A percentile compares a stretch with the other conserved stretches of the same genome.
Evolutionary conservation across 23 red algal genomes (phyloP).

Genomic region (Gracilariopsis chorda): DNA sequence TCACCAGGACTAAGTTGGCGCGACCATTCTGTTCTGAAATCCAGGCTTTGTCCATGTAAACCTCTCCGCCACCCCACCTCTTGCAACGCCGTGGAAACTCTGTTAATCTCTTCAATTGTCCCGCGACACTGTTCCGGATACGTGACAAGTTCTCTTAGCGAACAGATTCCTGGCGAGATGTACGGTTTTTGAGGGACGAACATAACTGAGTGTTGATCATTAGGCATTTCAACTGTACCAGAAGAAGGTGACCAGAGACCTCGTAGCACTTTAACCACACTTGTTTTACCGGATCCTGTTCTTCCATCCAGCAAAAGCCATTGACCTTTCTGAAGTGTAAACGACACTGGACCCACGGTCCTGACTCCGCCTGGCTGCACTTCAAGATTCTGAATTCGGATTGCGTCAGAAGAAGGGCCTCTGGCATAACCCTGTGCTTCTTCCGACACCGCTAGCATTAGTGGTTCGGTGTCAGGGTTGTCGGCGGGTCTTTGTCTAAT

Average conservation of each 20-base stretch:
- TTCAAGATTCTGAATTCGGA: conserved; percentile 10
- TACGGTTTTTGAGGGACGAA: conserved; percentile 44
- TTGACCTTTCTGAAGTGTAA: conserved; percentile 37
- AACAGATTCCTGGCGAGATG: conserved; percentile 13
- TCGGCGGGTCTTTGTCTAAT: background rate
- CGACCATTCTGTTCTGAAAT: conserved; percentile 38
- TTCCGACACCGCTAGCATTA: background rate
- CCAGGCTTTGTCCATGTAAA: background rate
- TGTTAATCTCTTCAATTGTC: conserved; percentile 15
- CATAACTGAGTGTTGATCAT: background rate
- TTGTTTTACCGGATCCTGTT: conserved; percentile 64
- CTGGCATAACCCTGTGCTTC: background rate
- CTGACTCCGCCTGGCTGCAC: background rate
- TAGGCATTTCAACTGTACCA: conserved; percentile 24
- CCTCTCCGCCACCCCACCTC: conserved; percentile 45
- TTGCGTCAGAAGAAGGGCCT: background rate
- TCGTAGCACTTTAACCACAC: conserved; percentile 31
- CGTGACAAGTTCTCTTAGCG: conserved; percentile 27
- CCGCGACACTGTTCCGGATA: background rate
- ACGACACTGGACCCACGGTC: conserved; percentile 45
- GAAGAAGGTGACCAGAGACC: conserved; percentile 41
- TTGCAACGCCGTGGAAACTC: conserved; percentile 7
- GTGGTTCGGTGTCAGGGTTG: background rate
- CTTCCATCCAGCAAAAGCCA: conserved; percentile 55
- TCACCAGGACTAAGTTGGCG: conserved; percentile 60